These are phyloP conservation scores for Colletotrichum gloeosporioides DNA, from an alignment of 2,329 filamentous ascomycete species.

Conservation along the genomic window DNA sequence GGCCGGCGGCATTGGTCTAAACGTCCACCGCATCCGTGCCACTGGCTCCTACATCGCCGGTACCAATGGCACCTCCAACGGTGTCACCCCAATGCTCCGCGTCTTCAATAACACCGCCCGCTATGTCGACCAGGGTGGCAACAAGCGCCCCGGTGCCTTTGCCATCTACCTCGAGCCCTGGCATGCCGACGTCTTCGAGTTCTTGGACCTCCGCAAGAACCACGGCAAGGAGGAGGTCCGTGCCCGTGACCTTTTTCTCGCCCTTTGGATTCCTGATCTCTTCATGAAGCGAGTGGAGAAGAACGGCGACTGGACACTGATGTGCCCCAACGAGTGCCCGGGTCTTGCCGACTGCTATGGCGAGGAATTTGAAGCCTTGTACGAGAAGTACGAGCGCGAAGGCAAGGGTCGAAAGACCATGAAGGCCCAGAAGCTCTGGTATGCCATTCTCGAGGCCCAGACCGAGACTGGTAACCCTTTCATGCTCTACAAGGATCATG, in stretches of 20 bases:
- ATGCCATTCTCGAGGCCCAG: conserved; percentile 96
- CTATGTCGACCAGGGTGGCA: conserved; percentile 98
- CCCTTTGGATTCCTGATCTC: conserved; percentile 96
- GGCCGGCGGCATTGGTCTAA: conserved; percentile 95
- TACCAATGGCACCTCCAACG: conserved; percentile 98
- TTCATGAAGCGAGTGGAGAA: conserved; percentile 99
- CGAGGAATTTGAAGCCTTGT: conserved; percentile 94
- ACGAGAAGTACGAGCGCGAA: conserved; percentile 89
- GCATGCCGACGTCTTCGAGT: conserved; percentile 98
- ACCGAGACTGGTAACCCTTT: conserved; percentile 99
- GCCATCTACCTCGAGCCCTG: conserved; percentile 99
- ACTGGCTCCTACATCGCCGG: conserved; percentile 98
- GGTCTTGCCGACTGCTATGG: conserved; percentile 96
- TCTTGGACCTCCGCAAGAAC: conserved; percentile 98
- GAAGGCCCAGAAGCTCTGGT: conserved; percentile 99
- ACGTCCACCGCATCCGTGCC: conserved; percentile 94
- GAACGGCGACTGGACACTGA: conserved; percentile 96
- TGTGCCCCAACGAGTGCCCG: conserved; percentile 97
- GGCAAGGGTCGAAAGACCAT: conserved; percentile 88
- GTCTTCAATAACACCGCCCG: conserved; percentile 99
- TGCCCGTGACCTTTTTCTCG: conserved; percentile 96
- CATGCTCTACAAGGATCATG: conserved; percentile 99
- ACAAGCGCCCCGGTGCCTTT: conserved; percentile 98
- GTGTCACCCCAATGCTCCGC: conserved; percentile 95
- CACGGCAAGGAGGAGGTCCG: conserved; percentile 98